Base-by-base conservation (phyloP, 2,329 filamentous ascomycete species). In the Drechslera avenae region DNA sequence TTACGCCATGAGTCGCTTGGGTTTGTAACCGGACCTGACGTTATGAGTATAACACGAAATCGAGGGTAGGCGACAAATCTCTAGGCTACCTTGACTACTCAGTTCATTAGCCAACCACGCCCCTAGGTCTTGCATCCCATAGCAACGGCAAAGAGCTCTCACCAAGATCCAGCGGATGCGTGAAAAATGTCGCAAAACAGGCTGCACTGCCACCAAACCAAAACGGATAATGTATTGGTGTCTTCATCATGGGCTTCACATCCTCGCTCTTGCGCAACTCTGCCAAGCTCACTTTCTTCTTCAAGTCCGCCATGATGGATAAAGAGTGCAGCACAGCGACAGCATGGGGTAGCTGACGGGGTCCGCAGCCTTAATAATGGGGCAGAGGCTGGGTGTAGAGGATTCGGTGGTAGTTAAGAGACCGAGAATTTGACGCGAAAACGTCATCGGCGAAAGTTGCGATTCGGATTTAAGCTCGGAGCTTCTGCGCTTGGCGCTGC, bases 201-300 rank as follows among this genome's bases (percentile, higher is more conserved):
- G 90, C 94, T 42, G 93, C 91, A 72, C 90, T 96, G 48, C 94
- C 94, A 58, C 94, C 94, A 74, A 99, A 97, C 94, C 93, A 97
- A 61, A 81, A 76, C 10, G 79, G 79, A 66, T 81, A 81, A 52
- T 75, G 72, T 57, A 80, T 72, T 41, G 67, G 52, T 50, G 71
- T 65, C 46, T 69, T 70, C 61, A 36, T 41, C 12, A 52, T 28
- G 19, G 48, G 30, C 48, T 74, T 72, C 45, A 74, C 68, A 66
- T 76, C 73, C 55, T 76, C 71, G 66, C 68, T 74, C 67, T 78
- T 78, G 52, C 51, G 65, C 60, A 70, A 28, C 52, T 72, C 69
- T 8, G 54, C 54, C 33, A 57, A 54, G 56, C 59, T 67, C 64
- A 67, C 63, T 56, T 66, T 59, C 59, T 68, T 73, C 51, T 63